Base-by-base conservation (phyloP, 2,329 filamentous ascomycete genomes). In the Cercospora zeae-maydis region DNA sequence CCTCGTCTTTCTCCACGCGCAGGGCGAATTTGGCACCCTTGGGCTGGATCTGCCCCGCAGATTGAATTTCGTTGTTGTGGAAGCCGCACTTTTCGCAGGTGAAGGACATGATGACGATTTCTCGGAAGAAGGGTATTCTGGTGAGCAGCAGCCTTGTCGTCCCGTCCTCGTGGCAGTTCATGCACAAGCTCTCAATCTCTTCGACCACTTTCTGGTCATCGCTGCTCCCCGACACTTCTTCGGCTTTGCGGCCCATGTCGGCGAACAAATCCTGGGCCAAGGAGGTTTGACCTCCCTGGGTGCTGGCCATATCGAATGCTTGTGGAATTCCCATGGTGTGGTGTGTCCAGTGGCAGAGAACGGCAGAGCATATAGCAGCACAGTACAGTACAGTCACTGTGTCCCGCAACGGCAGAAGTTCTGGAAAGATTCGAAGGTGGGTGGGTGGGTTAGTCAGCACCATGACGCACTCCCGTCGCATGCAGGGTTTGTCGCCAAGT, bases 51-150 rank as follows among this genome's bases (percentile, higher is more conserved):
- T 92, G 86, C 65, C 92, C 92, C 30, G 95, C 95, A 8, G 93
- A 88, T 75, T 97, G 93, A 71, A 99, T 90, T 72, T 97, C 93
- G 77, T 93, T 93, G 81, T 98, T 96, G 69, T 89, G 87, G 78
- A 93, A 89, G 74, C 87, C 82, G 80, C 95, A 99, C 78, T 97
- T 86, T 5, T 91, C 87, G 82, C 95, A 99, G 69, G 86, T 85
- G 78, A 99, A 99, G 66, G 93, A 98, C 88, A 97, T 96, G 77
- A 99, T 86, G 72, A 99, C 92, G 67, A 99, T 88, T 77, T 99
- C 93, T 80, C 92, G 92, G 82, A 99, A 99, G 83, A 92, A 98
- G 14, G 95, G 95, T 61, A 99, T 97, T 68, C 87, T 87, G 14
- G 96, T 96, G 59, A 99, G 86, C 47, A 99, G 86, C 21, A 99